Percentiles rank a stretch among this genome's conserved stretches.
Conservation (phyloP, 805 yeast genomes). For the Candida oleophila region DNA sequence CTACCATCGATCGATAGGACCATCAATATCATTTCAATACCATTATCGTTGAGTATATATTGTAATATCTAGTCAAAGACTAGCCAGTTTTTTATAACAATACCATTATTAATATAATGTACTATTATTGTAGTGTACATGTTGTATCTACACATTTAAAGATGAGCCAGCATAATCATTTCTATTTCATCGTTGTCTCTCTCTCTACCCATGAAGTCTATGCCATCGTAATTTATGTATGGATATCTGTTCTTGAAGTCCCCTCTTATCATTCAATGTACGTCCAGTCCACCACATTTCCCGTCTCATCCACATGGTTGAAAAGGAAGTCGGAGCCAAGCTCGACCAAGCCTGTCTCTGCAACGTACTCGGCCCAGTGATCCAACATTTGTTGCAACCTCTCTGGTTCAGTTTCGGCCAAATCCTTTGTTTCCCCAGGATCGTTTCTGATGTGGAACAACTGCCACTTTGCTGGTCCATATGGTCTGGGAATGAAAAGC, state of each 20-base stretch:
- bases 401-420: conserved; percentile 35
- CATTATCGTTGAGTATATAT: too few relatives aligned
- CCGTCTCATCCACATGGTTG: conserved; percentile 7
- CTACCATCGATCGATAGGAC: too few relatives aligned
- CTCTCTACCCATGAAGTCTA: too few relatives aligned
- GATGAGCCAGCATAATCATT: too few relatives aligned
- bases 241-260: neutral
- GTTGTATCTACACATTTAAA: too few relatives aligned
- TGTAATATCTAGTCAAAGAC: too few relatives aligned
- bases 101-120: too few relatives aligned
- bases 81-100: too few relatives aligned
- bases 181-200: too few relatives aligned
- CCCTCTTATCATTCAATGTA: neutral
- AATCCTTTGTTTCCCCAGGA: conserved; percentile 53
- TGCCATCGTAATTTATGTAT: too few relatives aligned
- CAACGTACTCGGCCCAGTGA: conserved; percentile 52
- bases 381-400: conserved; percentile 40
- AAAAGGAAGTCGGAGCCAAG: conserved; percentile 11
- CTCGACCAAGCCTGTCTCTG: conserved; percentile 50
- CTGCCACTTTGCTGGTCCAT: conserved; percentile 44
- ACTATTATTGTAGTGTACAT: too few relatives aligned
- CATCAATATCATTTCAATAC: too few relatives aligned
- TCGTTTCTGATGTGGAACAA: conserved; percentile 42
- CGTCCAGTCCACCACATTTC: neutral
- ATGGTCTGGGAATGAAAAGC: conserved; percentile 47